Percentiles rank a stretch among this genome's conserved stretches.
Conservation (phyloP, 768 basidiomycete genomes). For the Clitopilus hobsonii region DNA sequence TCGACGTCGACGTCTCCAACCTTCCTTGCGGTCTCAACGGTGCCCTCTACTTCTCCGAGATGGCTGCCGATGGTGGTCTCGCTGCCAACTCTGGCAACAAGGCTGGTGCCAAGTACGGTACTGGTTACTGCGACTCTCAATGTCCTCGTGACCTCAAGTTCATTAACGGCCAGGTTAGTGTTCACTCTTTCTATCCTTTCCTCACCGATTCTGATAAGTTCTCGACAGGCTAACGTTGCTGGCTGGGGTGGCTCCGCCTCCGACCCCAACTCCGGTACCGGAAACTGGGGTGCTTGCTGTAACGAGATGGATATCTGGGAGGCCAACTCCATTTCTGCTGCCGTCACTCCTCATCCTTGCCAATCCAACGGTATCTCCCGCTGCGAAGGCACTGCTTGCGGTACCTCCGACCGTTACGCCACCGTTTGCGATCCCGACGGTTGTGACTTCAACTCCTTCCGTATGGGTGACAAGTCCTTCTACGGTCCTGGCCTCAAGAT, state of each 20-base stretch:
- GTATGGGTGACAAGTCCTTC: constrained; percentile 44
- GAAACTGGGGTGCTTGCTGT: constrained; percentile 48
- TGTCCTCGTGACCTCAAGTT: constrained; percentile 58
- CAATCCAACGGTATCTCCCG: constrained; percentile 29
- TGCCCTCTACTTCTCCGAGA: constrained; percentile 54
- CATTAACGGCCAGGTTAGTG: constrained; percentile 47
- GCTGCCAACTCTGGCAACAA: constrained; percentile 46
- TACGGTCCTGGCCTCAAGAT: constrained; percentile 43
- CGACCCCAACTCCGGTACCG: constrained; percentile 42
- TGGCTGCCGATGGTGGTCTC: constrained; percentile 51
- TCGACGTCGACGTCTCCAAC: constrained; percentile 57
- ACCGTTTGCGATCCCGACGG: constrained; percentile 52
- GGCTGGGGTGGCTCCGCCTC: constrained; percentile 33
- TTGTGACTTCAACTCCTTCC: constrained; percentile 62
- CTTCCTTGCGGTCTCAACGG: constrained; percentile 58
- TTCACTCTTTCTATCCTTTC: background rate
- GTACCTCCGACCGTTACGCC: constrained; percentile 30
- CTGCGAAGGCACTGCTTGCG: constrained; percentile 39
- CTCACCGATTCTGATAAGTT: background rate
- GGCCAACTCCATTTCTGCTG: constrained; percentile 47
- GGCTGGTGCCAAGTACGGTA: constrained; percentile 44
- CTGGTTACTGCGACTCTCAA: constrained; percentile 38
- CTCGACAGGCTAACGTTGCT: constrained; percentile 38
- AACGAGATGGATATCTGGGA: constrained; percentile 61
- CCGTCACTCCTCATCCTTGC: constrained; percentile 51